Base-by-base conservation (phyloP, 768 basidiomycete genomes). In the Dioszegia hungarica region DNA sequence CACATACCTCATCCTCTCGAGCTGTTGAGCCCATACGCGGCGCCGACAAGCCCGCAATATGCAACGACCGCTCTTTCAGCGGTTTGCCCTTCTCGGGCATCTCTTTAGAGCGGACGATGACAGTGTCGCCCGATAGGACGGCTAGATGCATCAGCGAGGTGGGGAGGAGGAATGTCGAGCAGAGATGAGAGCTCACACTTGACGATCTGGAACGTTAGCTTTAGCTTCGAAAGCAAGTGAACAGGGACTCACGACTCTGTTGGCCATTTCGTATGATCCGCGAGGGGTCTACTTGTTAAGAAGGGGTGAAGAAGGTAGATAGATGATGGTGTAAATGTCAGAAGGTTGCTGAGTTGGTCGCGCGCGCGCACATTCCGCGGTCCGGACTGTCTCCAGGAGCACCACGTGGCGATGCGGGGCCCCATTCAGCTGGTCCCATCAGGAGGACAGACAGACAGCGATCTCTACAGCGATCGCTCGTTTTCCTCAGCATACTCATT, bases 21-120 rank as follows among this genome's bases (percentile, higher is more conserved):
- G 83, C 83, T 11, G 86, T 80, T 19, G 84, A 87, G 10, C 94
- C 94, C 73, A 90, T 79, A 36, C 89, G 83, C 3, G 95, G 94
- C 27, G 92, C 86, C 20, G 82, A 75, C 45, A 95, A 79, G 68
- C 94, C 92, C 29, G 89, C 90, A 43, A 99, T 82, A 77, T 98
- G 89, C 37, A 98, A 80, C 56, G 92, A 88, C 90, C 89, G 83
- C 78, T 95, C 91, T 79, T 93, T 94, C 1, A 90, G 85, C 54
- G 86, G 84, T 75, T 91, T 89, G 8, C 91, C 90, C 72, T 89
- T 88, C 1, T 86, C 37, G 82, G 84, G 60, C 83, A 82, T 63
- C 82, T 86, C 76, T 45, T 74, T 74, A 17, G 70, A 64, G 40
- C 91, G 85, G 52, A 95, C 79, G 56, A 94, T 82, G 56, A 93